Evolutionary conservation across 768 basidiomycete genomes (phyloP).

Genomic region (Kwoniella mangroviensis): DNA sequence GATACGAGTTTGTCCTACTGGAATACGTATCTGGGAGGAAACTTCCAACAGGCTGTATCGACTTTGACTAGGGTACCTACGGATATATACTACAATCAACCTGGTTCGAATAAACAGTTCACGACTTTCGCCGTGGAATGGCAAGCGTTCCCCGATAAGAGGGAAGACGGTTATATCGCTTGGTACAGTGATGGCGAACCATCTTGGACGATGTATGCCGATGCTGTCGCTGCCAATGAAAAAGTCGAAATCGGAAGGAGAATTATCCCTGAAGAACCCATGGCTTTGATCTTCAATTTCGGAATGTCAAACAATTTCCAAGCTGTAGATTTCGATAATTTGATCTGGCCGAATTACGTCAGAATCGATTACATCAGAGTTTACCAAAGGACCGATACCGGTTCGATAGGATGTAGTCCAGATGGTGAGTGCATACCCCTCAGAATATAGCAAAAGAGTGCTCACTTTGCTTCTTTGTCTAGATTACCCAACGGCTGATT

Average conservation of each 20-base stretch:
- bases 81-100: constrained; percentile 43
- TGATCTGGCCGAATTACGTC: constrained; percentile 79
- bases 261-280: constrained; percentile 79
- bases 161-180: constrained; percentile 52
- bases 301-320: constrained; percentile 66
- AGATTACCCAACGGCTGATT: constrained; percentile 78
- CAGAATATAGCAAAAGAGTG: background rate
- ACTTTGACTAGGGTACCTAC: constrained; percentile 60
- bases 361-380: constrained; percentile 83
- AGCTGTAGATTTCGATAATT: constrained; percentile 69
- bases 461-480: constrained; percentile 72
- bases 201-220: constrained; percentile 64
- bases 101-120: constrained; percentile 33
- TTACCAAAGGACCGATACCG: constrained; percentile 70
- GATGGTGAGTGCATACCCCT: constrained; percentile 31
- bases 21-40: constrained; percentile 57
- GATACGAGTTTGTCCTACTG: constrained; percentile 57
- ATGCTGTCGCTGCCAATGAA: constrained; percentile 69
- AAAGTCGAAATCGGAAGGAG: constrained; percentile 69
- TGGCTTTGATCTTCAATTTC: constrained; percentile 70
- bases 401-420: constrained; percentile 61
- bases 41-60: constrained; percentile 66
- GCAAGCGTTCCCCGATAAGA: constrained; percentile 48
- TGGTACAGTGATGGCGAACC: constrained; percentile 53
- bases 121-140: constrained; percentile 61